phyloP scores from a whole-genome alignment of 2,329 filamentous ascomycete genomes.

The Beauveria bassiana region DNA sequence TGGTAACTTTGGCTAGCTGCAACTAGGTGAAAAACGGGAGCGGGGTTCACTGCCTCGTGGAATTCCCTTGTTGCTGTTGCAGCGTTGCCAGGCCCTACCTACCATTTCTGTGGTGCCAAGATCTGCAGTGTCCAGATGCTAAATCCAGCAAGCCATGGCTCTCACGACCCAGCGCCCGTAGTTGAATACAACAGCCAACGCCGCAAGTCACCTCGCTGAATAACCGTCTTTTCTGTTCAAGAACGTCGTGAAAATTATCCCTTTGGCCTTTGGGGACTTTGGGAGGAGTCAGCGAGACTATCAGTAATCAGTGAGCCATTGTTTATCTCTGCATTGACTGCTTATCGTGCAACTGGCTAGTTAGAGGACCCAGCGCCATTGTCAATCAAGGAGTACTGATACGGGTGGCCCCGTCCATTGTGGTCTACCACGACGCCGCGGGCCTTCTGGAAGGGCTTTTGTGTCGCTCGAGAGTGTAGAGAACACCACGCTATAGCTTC shows the following conservation, averaged over 20 bases:
- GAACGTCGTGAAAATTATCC: no score
- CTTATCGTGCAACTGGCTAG: not conserved
- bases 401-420: not conserved
- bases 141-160: constrained; percentile 1
- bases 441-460: not conserved
- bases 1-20: not conserved
- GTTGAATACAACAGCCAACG: not conserved
- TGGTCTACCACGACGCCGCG: not conserved
- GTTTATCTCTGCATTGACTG: not conserved
- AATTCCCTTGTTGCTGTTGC: not conserved
- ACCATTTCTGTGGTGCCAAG: constrained; percentile 7
- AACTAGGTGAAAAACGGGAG: not conserved
- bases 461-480: not conserved
- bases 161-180: not conserved
- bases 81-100: not conserved
- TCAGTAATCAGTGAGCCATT: not conserved
- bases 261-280: not conserved
- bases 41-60: constrained; percentile 6
- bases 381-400: not conserved
- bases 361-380: not conserved
- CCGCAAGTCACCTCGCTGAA: not conserved
- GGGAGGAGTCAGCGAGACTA: not conserved
- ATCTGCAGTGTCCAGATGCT: constrained; percentile 7
- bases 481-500: not conserved
- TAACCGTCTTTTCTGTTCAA: no score